These are phyloP conservation scores for Ampelomyces quisqualis DNA, from an alignment of 2,329 filamentous ascomycete species.

Conservation along the genomic window DNA sequence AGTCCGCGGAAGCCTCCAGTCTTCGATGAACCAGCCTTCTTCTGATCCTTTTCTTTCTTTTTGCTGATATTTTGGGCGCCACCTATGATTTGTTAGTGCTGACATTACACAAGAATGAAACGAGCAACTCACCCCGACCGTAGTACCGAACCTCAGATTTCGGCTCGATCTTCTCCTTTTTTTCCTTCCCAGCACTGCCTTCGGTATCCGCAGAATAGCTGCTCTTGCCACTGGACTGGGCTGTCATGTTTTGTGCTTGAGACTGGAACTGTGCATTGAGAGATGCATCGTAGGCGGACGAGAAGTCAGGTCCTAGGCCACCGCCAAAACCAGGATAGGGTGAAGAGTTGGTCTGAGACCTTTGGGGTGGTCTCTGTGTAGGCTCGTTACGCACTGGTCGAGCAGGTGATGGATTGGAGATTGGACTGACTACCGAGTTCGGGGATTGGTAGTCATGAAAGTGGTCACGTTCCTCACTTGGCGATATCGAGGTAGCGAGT, in stretches of 20 bases:
- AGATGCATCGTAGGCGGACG: slow-evolving; percentile 35
- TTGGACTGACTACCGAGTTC: slow-evolving; percentile 24
- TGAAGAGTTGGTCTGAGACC: slow-evolving; percentile 21
- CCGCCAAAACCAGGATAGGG: slow-evolving; percentile 30
- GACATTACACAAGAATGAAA: slow-evolving; percentile 13
- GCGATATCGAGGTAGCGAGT: slow-evolving; percentile 18
- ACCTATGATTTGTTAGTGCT: slow-evolving; percentile 44
- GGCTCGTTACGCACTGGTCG: slow-evolving; percentile 35
- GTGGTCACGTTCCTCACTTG: slow-evolving; percentile 31
- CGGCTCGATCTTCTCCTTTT: slow-evolving; percentile 50
- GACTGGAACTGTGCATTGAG: slow-evolving; percentile 29
- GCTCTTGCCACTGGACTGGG: slow-evolving; percentile 43
- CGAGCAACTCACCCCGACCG: slow-evolving; percentile 53
- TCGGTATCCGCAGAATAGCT: slow-evolving; percentile 44
- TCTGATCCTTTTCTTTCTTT: slow-evolving; percentile 52
- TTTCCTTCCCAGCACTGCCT: slow-evolving; percentile 37
- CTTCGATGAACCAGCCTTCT: slow-evolving; percentile 48
- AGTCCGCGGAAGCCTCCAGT: slow-evolving; percentile 45
- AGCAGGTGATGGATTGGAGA: slow-evolving; percentile 19
- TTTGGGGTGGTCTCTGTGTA: slow-evolving; percentile 22
- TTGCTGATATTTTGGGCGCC: slow-evolving; percentile 58
- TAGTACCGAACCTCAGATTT: slow-evolving; percentile 55
- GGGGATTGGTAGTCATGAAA: slow-evolving; percentile 36
- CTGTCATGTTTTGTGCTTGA: slow-evolving; percentile 13
- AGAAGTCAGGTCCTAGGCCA: slow-evolving; percentile 28